Evolutionary conservation across 345 rosid genomes (phyloP).

Genomic region (Salix caprea): DNA sequence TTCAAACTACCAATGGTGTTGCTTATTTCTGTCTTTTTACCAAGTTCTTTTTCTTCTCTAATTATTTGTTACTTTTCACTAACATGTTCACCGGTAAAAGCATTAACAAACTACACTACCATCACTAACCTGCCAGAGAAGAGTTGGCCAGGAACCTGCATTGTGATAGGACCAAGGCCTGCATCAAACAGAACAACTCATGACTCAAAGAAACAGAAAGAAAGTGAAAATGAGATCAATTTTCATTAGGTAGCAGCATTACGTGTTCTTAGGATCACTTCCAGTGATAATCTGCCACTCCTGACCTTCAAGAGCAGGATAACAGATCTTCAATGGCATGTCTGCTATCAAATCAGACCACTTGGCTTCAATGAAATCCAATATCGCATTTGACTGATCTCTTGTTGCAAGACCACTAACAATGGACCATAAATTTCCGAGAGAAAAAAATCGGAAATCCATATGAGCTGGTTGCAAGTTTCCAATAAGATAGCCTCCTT

Average conservation of each 20-base stretch:
- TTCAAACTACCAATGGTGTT: neutral
- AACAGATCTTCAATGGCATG: slow-evolving; percentile 94
- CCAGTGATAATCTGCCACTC: slow-evolving; percentile 97
- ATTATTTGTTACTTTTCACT: neutral
- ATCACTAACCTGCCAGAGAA: slow-evolving; percentile 77
- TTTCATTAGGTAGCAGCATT: neutral
- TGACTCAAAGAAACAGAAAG: neutral
- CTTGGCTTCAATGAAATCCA: slow-evolving; percentile 70
- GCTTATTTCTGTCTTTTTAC: neutral
- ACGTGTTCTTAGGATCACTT: slow-evolving; percentile 99
- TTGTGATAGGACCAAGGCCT: slow-evolving; percentile 99
- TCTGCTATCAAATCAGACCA: slow-evolving; percentile 90
- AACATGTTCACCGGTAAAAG: neutral
- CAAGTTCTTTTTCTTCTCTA: neutral
- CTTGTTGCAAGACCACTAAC: slow-evolving; percentile 66
- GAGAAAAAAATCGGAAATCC: slow-evolving; percentile 97
- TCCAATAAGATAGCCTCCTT: slow-evolving; percentile 91
- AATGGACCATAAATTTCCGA: slow-evolving; percentile 87
- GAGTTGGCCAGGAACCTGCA: slow-evolving; percentile 98
- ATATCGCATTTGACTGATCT: slow-evolving; percentile 71
- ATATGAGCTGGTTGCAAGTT: slow-evolving; percentile 94
- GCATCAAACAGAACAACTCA: slow-evolving; percentile 18
- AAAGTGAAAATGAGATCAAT: neutral
- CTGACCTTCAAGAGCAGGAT: slow-evolving; percentile 81
- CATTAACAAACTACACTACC: neutral